Conservation (phyloP, 1,139 yeast genomes). For the Geotrichum restrictum region DNA sequence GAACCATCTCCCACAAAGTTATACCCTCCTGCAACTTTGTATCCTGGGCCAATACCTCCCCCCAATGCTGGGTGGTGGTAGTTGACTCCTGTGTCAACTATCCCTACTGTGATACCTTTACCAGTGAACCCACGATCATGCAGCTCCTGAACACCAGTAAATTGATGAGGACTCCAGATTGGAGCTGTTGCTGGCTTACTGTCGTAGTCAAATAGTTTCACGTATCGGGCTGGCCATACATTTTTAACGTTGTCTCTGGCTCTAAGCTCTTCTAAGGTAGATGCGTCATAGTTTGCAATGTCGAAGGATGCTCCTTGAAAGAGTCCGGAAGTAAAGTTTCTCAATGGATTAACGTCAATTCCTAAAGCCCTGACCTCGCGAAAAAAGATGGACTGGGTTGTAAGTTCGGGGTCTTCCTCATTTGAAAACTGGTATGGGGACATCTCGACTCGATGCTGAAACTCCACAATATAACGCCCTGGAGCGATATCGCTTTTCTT, state of each 20-base stretch:
- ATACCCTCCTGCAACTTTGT: conserved; percentile 26
- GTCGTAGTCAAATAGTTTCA: conserved; percentile 13
- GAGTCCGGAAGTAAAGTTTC: conserved; percentile 14
- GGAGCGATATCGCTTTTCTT: conserved; percentile 12
- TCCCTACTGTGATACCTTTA: conserved; percentile 24
- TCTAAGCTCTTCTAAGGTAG: conserved; percentile 14
- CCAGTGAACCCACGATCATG: conserved; percentile 26
- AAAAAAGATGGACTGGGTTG: conserved; percentile 13
- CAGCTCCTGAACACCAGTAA: conserved; percentile 27
- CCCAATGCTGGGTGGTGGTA: conserved; percentile 26
- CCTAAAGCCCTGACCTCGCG: conserved; percentile 16
- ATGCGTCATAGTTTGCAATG: background rate
- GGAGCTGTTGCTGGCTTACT: conserved; percentile 4
- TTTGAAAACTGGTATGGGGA: conserved; percentile 1
- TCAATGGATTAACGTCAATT: conserved; percentile 14
- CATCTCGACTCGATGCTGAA: conserved; percentile 2
- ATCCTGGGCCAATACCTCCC: conserved; percentile 28
- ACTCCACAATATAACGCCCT: conserved; percentile 20
- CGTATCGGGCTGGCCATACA: conserved; percentile 22
- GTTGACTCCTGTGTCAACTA: conserved; percentile 27
- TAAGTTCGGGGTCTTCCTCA: conserved; percentile 4
- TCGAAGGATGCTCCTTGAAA: conserved; percentile 22
- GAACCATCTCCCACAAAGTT: conserved; percentile 26
- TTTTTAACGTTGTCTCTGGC: conserved; percentile 17
- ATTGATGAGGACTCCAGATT: conserved; percentile 26